Evolutionary conservation across 2,329 filamentous ascomycete genomes (phyloP).

Genomic region (Epichloe elymi): DNA sequence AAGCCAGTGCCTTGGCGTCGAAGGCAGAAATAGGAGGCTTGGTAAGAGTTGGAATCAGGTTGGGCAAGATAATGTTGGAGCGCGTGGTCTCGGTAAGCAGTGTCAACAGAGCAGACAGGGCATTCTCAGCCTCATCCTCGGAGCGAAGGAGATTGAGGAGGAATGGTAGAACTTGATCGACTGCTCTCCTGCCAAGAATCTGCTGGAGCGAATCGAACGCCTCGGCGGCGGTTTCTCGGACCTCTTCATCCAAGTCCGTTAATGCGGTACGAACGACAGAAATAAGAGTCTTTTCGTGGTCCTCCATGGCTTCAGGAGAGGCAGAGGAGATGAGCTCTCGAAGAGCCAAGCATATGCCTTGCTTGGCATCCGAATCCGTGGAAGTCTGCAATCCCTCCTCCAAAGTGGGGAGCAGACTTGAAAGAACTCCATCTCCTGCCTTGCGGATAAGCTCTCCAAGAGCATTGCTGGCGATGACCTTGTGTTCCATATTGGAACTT

Average conservation of each 20-base stretch:
- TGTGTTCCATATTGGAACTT: slow-evolving; percentile 96
- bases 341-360: slow-evolving; percentile 93
- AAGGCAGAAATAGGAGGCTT: slow-evolving; percentile 84
- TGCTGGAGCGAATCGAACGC: slow-evolving; percentile 93
- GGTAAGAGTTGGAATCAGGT: slow-evolving; percentile 86
- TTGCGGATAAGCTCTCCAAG: slow-evolving; percentile 94
- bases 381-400: slow-evolving; percentile 83
- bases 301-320: slow-evolving; percentile 75
- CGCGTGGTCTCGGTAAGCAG: slow-evolving; percentile 85
- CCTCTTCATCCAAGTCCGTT: slow-evolving; percentile 78
- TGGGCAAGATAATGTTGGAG: slow-evolving; percentile 92
- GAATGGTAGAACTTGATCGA: slow-evolving; percentile 89
- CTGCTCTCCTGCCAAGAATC: slow-evolving; percentile 82
- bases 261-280: slow-evolving; percentile 87
- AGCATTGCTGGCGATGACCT: slow-evolving; percentile 95
- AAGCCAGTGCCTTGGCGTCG: slow-evolving; percentile 88
- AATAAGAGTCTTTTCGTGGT: slow-evolving; percentile 90
- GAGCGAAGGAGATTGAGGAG: slow-evolving; percentile 80
- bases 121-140: slow-evolving; percentile 80
- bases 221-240: slow-evolving; percentile 89
- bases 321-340: slow-evolving; percentile 87
- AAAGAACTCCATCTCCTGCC: slow-evolving; percentile 84
- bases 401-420: slow-evolving; percentile 76
- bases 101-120: slow-evolving; percentile 81
- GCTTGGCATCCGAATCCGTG: slow-evolving; percentile 82